These are phyloP conservation scores for Chenopodium formosanum DNA, from an alignment of 148 eudicot species.

Conservation along the genomic window DNA sequence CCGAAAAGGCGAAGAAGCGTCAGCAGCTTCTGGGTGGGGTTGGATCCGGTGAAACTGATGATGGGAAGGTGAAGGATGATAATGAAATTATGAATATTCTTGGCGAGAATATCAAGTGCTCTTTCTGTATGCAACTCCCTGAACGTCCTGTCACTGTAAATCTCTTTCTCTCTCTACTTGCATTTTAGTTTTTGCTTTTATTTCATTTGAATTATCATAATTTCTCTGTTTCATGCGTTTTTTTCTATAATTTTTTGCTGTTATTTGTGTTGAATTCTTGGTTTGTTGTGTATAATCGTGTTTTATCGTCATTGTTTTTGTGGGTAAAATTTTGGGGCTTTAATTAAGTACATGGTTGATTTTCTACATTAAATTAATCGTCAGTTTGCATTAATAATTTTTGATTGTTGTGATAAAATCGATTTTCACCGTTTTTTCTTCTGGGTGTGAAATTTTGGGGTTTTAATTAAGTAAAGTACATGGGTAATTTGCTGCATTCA, in stretches of 20 bases:
- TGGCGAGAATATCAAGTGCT: constrained; percentile 58
- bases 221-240: no score
- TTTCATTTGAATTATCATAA: not conserved
- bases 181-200: not conserved
- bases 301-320: not conserved
- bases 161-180: not conserved
- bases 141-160: constrained; percentile 89
- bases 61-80: constrained; percentile 26
- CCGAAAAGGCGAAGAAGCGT: constrained; percentile 62
- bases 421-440: no score
- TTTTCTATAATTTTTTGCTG: not conserved
- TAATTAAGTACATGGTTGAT: not conserved
- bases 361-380: not conserved
- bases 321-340: not conserved
- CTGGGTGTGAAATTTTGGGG: no score
- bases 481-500: not conserved
- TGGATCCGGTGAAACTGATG: constrained; percentile 6
- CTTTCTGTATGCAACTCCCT: constrained; percentile 80
- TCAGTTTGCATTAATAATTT: not conserved
- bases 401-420: no score
- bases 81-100: constrained; percentile 51
- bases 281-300: not conserved
- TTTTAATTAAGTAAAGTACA: no score
- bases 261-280: not conserved
- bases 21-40: constrained; percentile 63